These are phyloP conservation scores for Crithidia fasciculata DNA, from an alignment of 208 protist genomes.

Conservation along the genomic window DNA sequence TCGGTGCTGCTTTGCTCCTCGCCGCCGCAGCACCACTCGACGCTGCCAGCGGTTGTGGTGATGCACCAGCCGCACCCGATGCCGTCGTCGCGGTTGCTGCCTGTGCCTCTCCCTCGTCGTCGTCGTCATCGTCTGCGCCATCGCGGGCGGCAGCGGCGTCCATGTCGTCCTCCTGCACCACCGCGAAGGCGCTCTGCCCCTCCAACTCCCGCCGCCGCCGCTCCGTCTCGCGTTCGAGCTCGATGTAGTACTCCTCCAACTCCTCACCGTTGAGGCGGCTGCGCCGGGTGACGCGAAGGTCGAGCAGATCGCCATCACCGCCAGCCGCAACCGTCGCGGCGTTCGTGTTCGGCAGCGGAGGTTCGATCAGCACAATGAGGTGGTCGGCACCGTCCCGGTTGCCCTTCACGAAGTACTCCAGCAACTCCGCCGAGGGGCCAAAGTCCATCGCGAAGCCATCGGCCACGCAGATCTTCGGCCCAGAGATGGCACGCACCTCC, in stretches of 20 bases:
- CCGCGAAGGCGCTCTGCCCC: conserved; percentile 44
- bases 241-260: conserved; percentile 87
- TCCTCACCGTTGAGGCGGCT: conserved; percentile 77
- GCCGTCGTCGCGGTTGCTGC: background rate
- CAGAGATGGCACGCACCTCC: conserved; percentile 57
- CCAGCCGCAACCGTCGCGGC: conserved; percentile 45
- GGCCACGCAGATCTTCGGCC: conserved; percentile 80
- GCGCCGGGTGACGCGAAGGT: conserved; percentile 50
- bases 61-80: background rate
- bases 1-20: conserved; percentile 1
- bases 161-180: conserved; percentile 40
- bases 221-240: conserved; percentile 67
- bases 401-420: conserved; percentile 49
- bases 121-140: conserved; percentile 38
- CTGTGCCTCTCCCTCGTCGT: conserved; percentile 6
- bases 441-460: conserved; percentile 82
- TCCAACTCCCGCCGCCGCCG: conserved; percentile 47
- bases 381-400: conserved; percentile 53
- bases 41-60: background rate
- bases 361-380: conserved; percentile 68
- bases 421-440: conserved; percentile 73
- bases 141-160: conserved; percentile 30
- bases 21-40: background rate
- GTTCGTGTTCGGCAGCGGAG: conserved; percentile 60
- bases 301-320: conserved; percentile 41